These are phyloP conservation scores for Nidula microcarpa DNA, from an alignment of 768 basidiomycete species.

Conservation along the genomic window DNA sequence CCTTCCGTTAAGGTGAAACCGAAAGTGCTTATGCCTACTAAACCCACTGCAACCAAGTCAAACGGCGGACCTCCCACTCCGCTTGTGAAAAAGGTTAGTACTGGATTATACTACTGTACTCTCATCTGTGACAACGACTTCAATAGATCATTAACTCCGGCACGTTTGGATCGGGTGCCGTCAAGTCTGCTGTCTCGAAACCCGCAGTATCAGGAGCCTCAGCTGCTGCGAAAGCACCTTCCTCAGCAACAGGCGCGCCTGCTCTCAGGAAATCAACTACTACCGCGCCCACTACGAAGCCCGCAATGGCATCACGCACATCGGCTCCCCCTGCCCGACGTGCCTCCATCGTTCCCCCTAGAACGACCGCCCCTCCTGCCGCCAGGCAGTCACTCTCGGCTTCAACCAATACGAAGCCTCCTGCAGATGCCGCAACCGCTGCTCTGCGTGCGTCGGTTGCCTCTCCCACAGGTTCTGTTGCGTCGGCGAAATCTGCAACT, in stretches of 20 bases:
- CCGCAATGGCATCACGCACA: constrained; percentile 28
- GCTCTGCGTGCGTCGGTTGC: constrained; percentile 45
- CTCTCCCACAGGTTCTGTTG: constrained; percentile 52
- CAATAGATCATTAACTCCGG: constrained; percentile 61
- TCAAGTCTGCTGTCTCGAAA: constrained; percentile 36
- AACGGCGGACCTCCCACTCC: constrained; percentile 48
- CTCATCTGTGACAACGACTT: constrained; percentile 3
- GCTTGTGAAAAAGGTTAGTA: constrained; percentile 63
- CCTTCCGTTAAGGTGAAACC: neutral
- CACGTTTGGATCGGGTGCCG: constrained; percentile 57
- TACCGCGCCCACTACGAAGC: constrained; percentile 19
- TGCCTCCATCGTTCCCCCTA: constrained; percentile 41
- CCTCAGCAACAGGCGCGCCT: constrained; percentile 12
- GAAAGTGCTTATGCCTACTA: neutral
- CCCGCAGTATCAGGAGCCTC: constrained; percentile 19
- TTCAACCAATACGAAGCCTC: constrained; percentile 33
- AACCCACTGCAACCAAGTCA: constrained; percentile 36
- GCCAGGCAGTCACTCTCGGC: constrained; percentile 35
- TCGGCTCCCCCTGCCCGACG: constrained; percentile 34
- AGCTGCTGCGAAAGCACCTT: constrained; percentile 14
- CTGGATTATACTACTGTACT: constrained; percentile 1
- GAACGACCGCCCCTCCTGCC: constrained; percentile 25
- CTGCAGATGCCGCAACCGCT: constrained; percentile 22
- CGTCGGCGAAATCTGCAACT: constrained; percentile 42
- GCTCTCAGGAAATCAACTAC: constrained; percentile 14